Conservation (phyloP, 2,329 filamentous ascomycete genomes). For the Fusarium nanum region DNA sequence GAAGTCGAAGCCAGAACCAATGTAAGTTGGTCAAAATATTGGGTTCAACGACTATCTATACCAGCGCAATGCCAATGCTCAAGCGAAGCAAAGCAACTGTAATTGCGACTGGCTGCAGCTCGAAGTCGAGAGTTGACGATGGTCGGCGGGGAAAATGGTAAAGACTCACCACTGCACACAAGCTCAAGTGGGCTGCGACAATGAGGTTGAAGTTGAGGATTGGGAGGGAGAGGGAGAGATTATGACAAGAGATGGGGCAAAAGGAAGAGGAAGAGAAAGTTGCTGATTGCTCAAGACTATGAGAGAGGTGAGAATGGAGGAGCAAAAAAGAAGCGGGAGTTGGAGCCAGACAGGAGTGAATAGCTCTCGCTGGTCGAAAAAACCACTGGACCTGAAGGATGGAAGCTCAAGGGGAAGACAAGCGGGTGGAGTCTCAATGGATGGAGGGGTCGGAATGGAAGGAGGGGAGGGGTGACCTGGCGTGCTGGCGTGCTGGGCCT, state of each 20-base stretch:
- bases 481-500: neutral
- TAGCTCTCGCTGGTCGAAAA: slow-evolving; percentile 43
- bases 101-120: slow-evolving; percentile 13
- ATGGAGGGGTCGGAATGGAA: slow-evolving; percentile 41
- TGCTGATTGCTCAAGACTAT: slow-evolving; percentile 34
- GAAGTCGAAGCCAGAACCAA: slow-evolving; percentile 21
- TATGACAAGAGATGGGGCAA: slow-evolving; percentile 39
- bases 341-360: slow-evolving; percentile 38
- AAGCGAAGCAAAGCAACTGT: slow-evolving; percentile 16
- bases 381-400: slow-evolving; percentile 42
- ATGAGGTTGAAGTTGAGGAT: slow-evolving; percentile 39
- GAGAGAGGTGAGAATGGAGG: slow-evolving; percentile 39
- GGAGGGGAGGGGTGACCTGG: slow-evolving; percentile 30
- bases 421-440: slow-evolving; percentile 32
- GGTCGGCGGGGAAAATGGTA: slow-evolving; percentile 32
- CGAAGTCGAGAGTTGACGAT: slow-evolving; percentile 34
- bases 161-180: slow-evolving; percentile 44
- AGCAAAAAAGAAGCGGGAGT: slow-evolving; percentile 38
- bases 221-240: slow-evolving; percentile 35
- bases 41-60: slow-evolving; percentile 24
- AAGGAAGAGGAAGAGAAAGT: slow-evolving; percentile 30
- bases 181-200: slow-evolving; percentile 43
- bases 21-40: slow-evolving; percentile 20
- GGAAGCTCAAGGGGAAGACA: slow-evolving; percentile 48
- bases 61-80: slow-evolving; percentile 6